Conservation (phyloP, 2,329 filamentous ascomycete genomes). For the Chrysosporium keratinophilum region DNA sequence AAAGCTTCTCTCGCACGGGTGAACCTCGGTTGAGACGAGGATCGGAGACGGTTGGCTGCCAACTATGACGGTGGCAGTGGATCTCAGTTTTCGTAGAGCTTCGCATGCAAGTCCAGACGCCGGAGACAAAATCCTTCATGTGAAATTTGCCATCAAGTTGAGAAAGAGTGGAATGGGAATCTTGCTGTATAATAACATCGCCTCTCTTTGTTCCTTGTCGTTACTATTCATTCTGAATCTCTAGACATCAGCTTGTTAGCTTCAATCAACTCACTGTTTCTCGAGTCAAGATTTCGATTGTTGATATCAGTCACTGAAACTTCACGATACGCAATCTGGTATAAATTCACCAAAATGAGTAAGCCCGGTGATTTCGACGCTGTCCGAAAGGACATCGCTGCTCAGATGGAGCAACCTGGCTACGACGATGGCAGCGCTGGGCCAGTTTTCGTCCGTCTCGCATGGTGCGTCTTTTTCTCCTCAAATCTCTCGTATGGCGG, state of each 20-base stretch:
- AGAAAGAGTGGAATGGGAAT: not conserved
- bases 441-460: slow-evolving; percentile 53
- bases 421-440: slow-evolving; percentile 57
- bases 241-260: not conserved
- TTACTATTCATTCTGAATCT: not conserved
- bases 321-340: not conserved
- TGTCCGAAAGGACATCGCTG: slow-evolving; percentile 46
- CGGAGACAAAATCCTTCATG: not conserved
- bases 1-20: not conserved
- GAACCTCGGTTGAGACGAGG: not conserved
- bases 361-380: slow-evolving; percentile 34
- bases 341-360: slow-evolving; percentile 28
- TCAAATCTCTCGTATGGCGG: not conserved
- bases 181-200: not conserved
- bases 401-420: slow-evolving; percentile 48
- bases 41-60: not conserved
- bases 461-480: slow-evolving; percentile 41
- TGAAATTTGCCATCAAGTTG: slow-evolving; percentile 9
- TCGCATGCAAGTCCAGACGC: not conserved
- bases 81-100: slow-evolving; percentile 8
- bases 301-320: not conserved
- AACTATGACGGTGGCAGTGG: not conserved
- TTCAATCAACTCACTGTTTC: slow-evolving; percentile 6
- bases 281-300: slow-evolving; percentile 11
- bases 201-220: not conserved